These are phyloP conservation scores for Russula griseocarnosa DNA, from an alignment of 768 basidiomycete species.

Conservation along the genomic window DNA sequence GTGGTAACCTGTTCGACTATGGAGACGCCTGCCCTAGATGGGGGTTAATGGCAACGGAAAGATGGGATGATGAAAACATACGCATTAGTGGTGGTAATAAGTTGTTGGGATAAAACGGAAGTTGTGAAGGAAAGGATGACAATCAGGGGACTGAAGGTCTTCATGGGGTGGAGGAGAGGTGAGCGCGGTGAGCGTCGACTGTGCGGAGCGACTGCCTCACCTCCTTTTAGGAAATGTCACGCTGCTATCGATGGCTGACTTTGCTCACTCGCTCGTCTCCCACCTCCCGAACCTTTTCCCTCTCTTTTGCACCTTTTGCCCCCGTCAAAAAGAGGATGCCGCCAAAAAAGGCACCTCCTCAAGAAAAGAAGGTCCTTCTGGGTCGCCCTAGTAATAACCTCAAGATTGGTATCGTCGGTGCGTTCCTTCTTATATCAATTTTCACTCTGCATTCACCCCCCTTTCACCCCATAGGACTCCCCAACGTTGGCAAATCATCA, in stretches of 20 bases:
- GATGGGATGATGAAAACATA: conserved; percentile 35
- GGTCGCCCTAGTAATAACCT: conserved; percentile 96
- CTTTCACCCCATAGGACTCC: conserved; percentile 54
- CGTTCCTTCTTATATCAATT: conserved; percentile 38
- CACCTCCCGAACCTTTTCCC: conserved; percentile 35
- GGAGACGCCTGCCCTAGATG: conserved; percentile 44
- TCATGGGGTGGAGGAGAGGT: background rate
- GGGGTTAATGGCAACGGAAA: conserved; percentile 5
- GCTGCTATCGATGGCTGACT: conserved; percentile 27
- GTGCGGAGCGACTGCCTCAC: background rate
- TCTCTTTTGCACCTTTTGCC: conserved; percentile 36
- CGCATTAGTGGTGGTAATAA: conserved; percentile 44
- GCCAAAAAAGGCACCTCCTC: conserved; percentile 74
- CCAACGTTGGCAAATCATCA: conserved; percentile 98
- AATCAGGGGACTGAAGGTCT: conserved; percentile 15
- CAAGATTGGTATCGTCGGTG: conserved; percentile 98
- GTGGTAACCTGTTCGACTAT: conserved; percentile 48
- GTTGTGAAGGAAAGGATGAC: conserved; percentile 29
- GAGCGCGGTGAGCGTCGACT: too few relatives aligned
- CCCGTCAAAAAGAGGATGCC: conserved; percentile 72
- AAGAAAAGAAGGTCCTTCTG: conserved; percentile 82
- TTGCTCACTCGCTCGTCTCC: conserved; percentile 1
- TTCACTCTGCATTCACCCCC: background rate
- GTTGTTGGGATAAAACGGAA: conserved; percentile 33
- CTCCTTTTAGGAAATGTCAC: conserved; percentile 22